These are phyloP conservation scores for Verticillium dahliae DNA, from an alignment of 2,329 filamentous ascomycete species.

Conservation along the genomic window DNA sequence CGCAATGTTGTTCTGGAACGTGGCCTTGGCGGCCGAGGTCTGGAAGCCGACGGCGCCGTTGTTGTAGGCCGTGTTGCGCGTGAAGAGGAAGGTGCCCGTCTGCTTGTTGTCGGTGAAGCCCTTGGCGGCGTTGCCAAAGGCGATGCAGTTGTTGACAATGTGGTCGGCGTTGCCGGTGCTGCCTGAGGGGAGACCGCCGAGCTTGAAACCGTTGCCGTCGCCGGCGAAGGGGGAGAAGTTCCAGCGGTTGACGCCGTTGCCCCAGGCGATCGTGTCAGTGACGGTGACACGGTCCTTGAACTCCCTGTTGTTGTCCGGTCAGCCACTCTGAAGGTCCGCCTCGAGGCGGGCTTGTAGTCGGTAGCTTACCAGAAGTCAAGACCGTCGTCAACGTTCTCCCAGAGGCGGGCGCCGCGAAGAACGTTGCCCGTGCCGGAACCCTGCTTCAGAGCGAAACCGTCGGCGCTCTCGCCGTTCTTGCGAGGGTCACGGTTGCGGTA, in stretches of 20 bases:
- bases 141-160: conserved; percentile 35
- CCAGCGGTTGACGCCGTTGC: conserved; percentile 39
- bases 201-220: conserved; percentile 42
- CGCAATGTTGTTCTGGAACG: conserved; percentile 31
- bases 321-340: background rate
- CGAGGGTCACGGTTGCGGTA: conserved; percentile 38
- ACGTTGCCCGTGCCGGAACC: conserved; percentile 38
- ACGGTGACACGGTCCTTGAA: conserved; percentile 26
- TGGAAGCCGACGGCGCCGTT: conserved; percentile 35
- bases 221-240: conserved; percentile 32
- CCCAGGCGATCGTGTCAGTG: conserved; percentile 23
- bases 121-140: conserved; percentile 34
- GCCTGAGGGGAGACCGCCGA: conserved; percentile 28
- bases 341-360: too few relatives aligned
- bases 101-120: conserved; percentile 41
- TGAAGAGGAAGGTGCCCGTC: conserved; percentile 29
- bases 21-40: conserved; percentile 24
- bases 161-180: conserved; percentile 32
- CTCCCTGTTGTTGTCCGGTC: conserved; percentile 1
- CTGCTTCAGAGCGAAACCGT: conserved; percentile 41
- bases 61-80: conserved; percentile 38
- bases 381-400: conserved; percentile 45
- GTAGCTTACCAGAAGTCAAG: conserved; percentile 12
- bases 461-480: conserved; percentile 44
- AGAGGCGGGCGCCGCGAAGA: conserved; percentile 35